Percentiles rank a stretch among this genome's conserved stretches.
These are phyloP conservation scores for Graphium sp. DNA, from an alignment of 2,329 filamentous ascomycete species.

Conservation along the genomic window DNA sequence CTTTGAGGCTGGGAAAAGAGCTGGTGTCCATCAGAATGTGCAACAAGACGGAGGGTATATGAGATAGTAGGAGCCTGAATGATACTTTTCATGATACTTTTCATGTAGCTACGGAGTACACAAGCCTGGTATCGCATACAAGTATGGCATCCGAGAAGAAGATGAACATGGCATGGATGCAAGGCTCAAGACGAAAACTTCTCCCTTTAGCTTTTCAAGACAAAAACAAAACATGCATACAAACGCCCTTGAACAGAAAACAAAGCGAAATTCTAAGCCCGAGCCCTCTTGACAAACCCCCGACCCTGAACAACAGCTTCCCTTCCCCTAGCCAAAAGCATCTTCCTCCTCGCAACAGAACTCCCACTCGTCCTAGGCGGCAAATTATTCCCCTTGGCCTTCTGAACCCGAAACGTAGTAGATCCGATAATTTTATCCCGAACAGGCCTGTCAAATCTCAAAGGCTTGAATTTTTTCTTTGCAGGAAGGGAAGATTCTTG, in stretches of 20 bases:
- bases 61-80: too few species aligned
- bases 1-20: too few species aligned
- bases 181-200: too few species aligned
- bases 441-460: slow-evolving; percentile 14
- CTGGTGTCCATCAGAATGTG: too few species aligned
- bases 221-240: not conserved
- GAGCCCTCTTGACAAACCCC: slow-evolving; percentile 22
- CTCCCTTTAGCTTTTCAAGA: not conserved
- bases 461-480: too few species aligned
- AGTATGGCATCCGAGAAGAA: too few species aligned
- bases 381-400: slow-evolving; percentile 24
- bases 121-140: too few species aligned
- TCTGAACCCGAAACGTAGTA: slow-evolving; percentile 34
- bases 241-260: slow-evolving; percentile 1
- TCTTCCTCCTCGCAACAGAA: slow-evolving; percentile 21
- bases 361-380: slow-evolving; percentile 29
- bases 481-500: not conserved
- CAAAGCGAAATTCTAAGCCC: slow-evolving; percentile 1
- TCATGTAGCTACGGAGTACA: too few species aligned
- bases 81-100: too few species aligned
- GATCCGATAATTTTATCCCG: slow-evolving; percentile 31
- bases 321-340: slow-evolving; percentile 27
- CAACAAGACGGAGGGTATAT: too few species aligned
- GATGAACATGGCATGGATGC: too few species aligned
- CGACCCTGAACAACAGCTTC: too few species aligned